These are phyloP conservation scores for Atkinsonella hypoxylon DNA, from an alignment of 2,329 filamentous ascomycete species.

Conservation along the genomic window DNA sequence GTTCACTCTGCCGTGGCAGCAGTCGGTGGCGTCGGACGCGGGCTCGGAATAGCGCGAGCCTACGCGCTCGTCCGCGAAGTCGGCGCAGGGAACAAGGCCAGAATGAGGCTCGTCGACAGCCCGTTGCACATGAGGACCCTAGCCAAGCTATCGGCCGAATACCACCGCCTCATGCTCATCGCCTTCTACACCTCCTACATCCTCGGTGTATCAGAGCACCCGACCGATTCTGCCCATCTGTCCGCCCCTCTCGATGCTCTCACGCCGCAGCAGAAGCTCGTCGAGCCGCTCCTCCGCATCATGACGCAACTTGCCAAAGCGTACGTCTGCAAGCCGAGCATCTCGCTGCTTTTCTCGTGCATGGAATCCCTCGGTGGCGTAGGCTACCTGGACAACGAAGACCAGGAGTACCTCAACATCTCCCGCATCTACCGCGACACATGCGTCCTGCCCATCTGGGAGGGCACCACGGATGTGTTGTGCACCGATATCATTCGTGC, in stretches of 20 bases:
- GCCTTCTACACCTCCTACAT: constrained; percentile 40
- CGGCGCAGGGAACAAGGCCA: constrained; percentile 28
- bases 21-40: constrained; percentile 41
- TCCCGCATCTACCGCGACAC: constrained; percentile 54
- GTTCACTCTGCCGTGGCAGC: constrained; percentile 43
- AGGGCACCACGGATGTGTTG: constrained; percentile 62
- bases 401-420: constrained; percentile 53
- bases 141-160: constrained; percentile 41
- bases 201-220: constrained; percentile 42
- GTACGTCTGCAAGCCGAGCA: constrained; percentile 37
- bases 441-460: constrained; percentile 55
- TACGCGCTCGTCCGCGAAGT: constrained; percentile 46
- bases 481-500: constrained; percentile 38
- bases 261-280: constrained; percentile 21
- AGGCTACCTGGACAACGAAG: constrained; percentile 52
- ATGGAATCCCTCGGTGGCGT: constrained; percentile 57
- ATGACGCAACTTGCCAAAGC: constrained; percentile 51
- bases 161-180: constrained; percentile 44
- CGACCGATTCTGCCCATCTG: constrained; percentile 6
- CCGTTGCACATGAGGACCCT: constrained; percentile 47
- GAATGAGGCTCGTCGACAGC: constrained; percentile 37
- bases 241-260: constrained; percentile 17
- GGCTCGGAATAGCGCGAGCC: constrained; percentile 43
- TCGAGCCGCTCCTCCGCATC: constrained; percentile 37
- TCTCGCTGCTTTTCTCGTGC: constrained; percentile 39